Evolutionary conservation across 2,329 filamentous ascomycete genomes (phyloP).

Genomic region (Polychaeton citri): DNA sequence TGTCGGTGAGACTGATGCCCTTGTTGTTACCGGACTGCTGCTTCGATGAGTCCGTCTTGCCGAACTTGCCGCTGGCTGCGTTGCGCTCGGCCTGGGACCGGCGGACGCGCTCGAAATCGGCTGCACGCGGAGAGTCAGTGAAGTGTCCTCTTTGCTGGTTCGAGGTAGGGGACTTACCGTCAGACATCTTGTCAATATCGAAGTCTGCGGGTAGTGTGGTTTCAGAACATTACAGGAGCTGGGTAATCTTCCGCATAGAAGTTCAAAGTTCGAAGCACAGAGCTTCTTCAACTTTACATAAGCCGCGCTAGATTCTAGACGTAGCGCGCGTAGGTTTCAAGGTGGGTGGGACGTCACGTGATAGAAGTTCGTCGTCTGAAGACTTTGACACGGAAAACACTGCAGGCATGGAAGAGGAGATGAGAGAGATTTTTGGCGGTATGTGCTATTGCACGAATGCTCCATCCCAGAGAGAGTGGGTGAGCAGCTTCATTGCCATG

Average conservation of each 20-base stretch:
- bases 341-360: neutral
- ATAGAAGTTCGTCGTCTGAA: neutral
- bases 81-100: slow-evolving; percentile 90
- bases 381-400: too few species aligned
- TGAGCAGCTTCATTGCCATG: too few species aligned
- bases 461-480: too few species aligned
- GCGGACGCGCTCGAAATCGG: slow-evolving; percentile 77
- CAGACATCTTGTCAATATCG: slow-evolving; percentile 16
- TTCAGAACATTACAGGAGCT: neutral
- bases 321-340: too few species aligned
- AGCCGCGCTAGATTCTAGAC: too few species aligned
- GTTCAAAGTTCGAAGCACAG: neutral
- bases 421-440: too few species aligned
- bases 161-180: slow-evolving; percentile 12
- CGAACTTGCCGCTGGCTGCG: slow-evolving; percentile 62
- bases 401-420: too few species aligned
- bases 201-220: neutral
- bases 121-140: slow-evolving; percentile 21
- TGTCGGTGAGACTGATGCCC: slow-evolving; percentile 70
- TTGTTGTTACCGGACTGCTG: slow-evolving; percentile 54
- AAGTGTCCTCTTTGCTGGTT: slow-evolving; percentile 3
- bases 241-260: too few species aligned
- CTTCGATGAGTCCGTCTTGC: slow-evolving; percentile 50
- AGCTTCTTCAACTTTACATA: neutral
- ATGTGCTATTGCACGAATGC: too few species aligned